These are phyloP conservation scores for Grammothele lineata DNA, from an alignment of 768 basidiomycete genomes.

Conservation along the genomic window DNA sequence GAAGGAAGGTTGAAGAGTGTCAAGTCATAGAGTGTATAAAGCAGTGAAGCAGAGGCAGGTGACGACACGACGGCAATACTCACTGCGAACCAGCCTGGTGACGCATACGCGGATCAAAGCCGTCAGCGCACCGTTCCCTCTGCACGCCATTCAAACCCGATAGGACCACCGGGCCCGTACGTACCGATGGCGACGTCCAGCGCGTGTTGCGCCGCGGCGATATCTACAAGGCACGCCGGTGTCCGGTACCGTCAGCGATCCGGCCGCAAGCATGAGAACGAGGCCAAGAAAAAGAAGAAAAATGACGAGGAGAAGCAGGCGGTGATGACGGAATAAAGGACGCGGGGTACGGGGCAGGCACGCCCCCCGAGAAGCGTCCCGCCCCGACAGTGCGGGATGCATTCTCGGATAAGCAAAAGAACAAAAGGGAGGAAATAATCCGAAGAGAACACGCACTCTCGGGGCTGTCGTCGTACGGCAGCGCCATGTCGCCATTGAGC, in stretches of 20 bases:
- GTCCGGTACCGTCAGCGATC: background rate
- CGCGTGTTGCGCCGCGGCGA: constrained; percentile 67
- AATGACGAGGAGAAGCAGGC: too few species aligned
- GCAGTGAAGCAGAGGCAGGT: too few species aligned
- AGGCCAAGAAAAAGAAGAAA: too few species aligned
- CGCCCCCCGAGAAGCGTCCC: too few species aligned
- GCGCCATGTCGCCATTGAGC: constrained; percentile 70
- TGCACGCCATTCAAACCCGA: too few species aligned
- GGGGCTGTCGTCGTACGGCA: constrained; percentile 65
- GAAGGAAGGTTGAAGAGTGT: too few species aligned
- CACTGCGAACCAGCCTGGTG: constrained; percentile 55
- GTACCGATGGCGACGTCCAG: constrained; percentile 69
- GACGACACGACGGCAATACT: constrained; percentile 2
- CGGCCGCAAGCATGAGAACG: too few species aligned
- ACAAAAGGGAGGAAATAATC: background rate
- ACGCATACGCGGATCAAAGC: constrained; percentile 2
- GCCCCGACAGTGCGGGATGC: too few species aligned
- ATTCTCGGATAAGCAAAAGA: background rate
- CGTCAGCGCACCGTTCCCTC: too few species aligned
- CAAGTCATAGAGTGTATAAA: too few species aligned
- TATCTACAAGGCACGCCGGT: constrained; percentile 35
- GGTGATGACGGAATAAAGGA: too few species aligned
- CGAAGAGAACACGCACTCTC: constrained; percentile 47
- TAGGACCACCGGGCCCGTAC: constrained; percentile 17
- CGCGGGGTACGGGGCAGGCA: too few species aligned